phyloP scores from a whole-genome alignment of 768 basidiomycete genomes.

The Tulasnella sp. region DNA sequence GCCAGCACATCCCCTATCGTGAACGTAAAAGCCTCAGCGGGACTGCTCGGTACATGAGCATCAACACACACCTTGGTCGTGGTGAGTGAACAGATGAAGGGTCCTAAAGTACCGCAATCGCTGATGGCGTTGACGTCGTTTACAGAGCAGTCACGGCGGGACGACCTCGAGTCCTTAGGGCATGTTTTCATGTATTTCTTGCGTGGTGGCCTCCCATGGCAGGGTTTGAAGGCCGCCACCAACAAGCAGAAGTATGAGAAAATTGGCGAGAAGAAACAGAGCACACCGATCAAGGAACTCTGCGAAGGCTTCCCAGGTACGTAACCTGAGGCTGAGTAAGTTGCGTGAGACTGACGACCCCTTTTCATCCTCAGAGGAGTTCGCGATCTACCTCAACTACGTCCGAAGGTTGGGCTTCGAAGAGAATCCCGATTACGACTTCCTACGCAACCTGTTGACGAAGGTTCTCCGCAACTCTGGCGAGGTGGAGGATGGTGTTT shows the following conservation, averaged over 20 bases:
- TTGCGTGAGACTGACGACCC: slow-evolving; percentile 16
- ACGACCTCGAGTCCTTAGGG: slow-evolving; percentile 97
- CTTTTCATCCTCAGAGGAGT: slow-evolving; percentile 67
- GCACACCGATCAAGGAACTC: slow-evolving; percentile 94
- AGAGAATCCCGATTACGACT: slow-evolving; percentile 98
- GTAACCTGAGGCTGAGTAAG: slow-evolving; percentile 33
- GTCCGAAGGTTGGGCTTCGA: slow-evolving; percentile 98
- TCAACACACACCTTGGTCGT: slow-evolving; percentile 96
- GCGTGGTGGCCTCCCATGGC: slow-evolving; percentile 96
- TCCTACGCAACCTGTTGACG: slow-evolving; percentile 88
- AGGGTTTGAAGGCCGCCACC: slow-evolving; percentile 97
- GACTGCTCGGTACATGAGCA: slow-evolving; percentile 98
- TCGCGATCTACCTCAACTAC: slow-evolving; percentile 97
- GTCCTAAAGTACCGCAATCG: background rate
- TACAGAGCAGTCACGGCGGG: slow-evolving; percentile 62
- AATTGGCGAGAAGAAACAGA: slow-evolving; percentile 99
- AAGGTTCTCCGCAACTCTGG: slow-evolving; percentile 90
- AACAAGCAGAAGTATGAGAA: slow-evolving; percentile 99
- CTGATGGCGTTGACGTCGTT: background rate
- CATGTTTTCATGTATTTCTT: slow-evolving; percentile 99
- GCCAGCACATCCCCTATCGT: slow-evolving; percentile 97
- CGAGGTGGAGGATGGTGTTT: slow-evolving; percentile 86
- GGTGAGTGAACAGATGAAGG: slow-evolving; percentile 51
- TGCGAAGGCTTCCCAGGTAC: slow-evolving; percentile 92
- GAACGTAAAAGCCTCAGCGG: slow-evolving; percentile 96